phyloP scores from a whole-genome alignment of 2,329 filamentous ascomycete species.

The Colletotrichum chrysophilum region DNA sequence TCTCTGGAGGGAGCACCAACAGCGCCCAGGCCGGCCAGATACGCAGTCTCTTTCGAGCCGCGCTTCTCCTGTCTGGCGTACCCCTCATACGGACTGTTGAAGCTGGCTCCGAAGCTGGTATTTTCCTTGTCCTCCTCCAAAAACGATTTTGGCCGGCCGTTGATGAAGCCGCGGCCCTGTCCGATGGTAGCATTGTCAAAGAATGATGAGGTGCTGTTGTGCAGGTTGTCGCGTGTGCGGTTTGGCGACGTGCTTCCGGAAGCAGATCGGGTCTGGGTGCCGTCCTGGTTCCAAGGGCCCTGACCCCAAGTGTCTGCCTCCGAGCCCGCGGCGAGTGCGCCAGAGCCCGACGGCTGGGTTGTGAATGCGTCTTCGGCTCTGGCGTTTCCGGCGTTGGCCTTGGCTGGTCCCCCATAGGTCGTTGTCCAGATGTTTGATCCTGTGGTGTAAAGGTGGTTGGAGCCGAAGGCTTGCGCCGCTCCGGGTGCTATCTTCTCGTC shows the following conservation, averaged over 20 bases:
- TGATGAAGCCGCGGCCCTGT: constrained; percentile 37
- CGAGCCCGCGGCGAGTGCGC: constrained; percentile 71
- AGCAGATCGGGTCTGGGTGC: constrained; percentile 45
- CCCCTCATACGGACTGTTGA: constrained; percentile 22
- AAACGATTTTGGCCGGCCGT: constrained; percentile 34
- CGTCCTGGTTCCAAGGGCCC: constrained; percentile 65
- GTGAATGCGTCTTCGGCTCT: constrained; percentile 31
- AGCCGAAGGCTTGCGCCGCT: constrained; percentile 41
- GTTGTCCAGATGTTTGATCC: constrained; percentile 43
- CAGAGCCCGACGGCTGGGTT: constrained; percentile 66
- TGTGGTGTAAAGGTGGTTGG: constrained; percentile 37
- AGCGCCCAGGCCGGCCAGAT: constrained; percentile 45
- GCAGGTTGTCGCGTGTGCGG: constrained; percentile 55
- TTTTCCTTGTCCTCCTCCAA: constrained; percentile 45
- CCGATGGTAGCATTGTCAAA: constrained; percentile 54
- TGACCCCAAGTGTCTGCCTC: constrained; percentile 69
- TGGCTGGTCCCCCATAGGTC: constrained; percentile 45
- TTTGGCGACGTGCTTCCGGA: constrained; percentile 65
- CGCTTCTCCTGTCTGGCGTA: constrained; percentile 31
- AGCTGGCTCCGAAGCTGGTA: constrained; percentile 28
- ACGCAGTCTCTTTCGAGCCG: constrained; percentile 42
- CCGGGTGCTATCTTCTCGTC: constrained; percentile 32
- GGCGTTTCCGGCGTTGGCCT: constrained; percentile 39
- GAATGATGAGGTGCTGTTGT: constrained; percentile 49
- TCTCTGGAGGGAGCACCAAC: constrained; percentile 50